A percentile compares a stretch with the other conserved stretches of the same genome.
Evolutionary conservation across 2,329 filamentous ascomycete species (phyloP).

Genomic region (Arthrobotrys sphaeroides): DNA sequence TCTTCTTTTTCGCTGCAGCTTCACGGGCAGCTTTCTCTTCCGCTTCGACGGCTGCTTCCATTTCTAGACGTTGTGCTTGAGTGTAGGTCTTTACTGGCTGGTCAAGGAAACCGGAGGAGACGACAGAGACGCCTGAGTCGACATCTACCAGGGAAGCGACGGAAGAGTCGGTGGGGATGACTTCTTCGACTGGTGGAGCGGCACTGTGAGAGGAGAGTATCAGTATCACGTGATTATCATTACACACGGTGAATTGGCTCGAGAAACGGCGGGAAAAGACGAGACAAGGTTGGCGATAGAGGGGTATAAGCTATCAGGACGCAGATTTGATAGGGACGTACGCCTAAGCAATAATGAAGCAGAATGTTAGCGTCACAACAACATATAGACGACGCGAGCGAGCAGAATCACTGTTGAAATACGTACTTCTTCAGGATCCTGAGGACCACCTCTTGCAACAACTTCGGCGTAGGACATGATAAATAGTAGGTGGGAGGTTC

Average conservation of each 20-base stretch:
- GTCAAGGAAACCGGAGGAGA: conserved; percentile 39
- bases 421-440: conserved; percentile 49
- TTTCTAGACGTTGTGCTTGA: conserved; percentile 39
- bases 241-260: background rate
- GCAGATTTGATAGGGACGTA: background rate
- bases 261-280: background rate
- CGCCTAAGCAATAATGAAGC: background rate
- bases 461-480: conserved; percentile 40
- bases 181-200: conserved; percentile 34
- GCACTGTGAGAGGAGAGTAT: conserved; percentile 10
- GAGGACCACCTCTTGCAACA: conserved; percentile 45
- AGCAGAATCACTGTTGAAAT: background rate
- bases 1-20: conserved; percentile 16
- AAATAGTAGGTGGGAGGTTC: background rate
- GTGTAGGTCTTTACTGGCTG: conserved; percentile 45
- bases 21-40: conserved; percentile 36
- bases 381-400: background rate
- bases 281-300: background rate
- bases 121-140: conserved; percentile 45
- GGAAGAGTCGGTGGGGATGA: conserved; percentile 42
- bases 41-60: conserved; percentile 32
- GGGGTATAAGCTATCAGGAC: background rate
- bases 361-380: conserved; percentile 4
- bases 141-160: conserved; percentile 49
- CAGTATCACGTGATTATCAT: background rate